phyloP scores from a whole-genome alignment of 805 yeast genomes.

The Cyberlindnera sargentensis region DNA sequence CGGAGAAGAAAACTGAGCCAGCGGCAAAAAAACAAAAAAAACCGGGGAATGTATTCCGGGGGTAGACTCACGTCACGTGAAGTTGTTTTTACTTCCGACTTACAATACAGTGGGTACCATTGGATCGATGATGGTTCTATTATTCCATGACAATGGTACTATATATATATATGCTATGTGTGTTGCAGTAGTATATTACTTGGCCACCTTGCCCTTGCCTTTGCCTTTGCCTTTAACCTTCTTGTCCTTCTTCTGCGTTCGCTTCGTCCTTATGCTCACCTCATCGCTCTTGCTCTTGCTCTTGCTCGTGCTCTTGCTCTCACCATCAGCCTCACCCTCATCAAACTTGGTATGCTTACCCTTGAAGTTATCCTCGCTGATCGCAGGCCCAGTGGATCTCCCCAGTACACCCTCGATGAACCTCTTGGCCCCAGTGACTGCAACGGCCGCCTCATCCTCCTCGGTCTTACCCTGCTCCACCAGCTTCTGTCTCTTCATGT shows the following conservation, averaged over 20 bases:
- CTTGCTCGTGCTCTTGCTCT: slow-evolving; percentile 4
- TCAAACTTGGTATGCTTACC: slow-evolving; percentile 48
- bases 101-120: too few species aligned
- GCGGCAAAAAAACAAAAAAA: too few species aligned
- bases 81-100: too few species aligned
- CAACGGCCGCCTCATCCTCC: slow-evolving; percentile 15
- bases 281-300: slow-evolving; percentile 1
- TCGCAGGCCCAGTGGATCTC: slow-evolving; percentile 41
- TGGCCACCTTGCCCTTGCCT: too few species aligned
- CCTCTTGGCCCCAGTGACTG: slow-evolving; percentile 37
- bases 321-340: slow-evolving; percentile 15
- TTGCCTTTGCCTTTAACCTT: too few species aligned
- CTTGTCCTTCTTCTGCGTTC: background rate
- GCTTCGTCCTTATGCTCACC: background rate
- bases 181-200: too few species aligned
- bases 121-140: too few species aligned
- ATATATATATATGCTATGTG: too few species aligned
- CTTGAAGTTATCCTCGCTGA: slow-evolving; percentile 43
- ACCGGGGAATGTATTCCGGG: too few species aligned
- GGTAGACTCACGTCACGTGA: too few species aligned
- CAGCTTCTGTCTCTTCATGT: slow-evolving; percentile 47
- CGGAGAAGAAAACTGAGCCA: too few species aligned
- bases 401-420: slow-evolving; percentile 38
- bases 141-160: too few species aligned
- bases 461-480: slow-evolving; percentile 16